Conservation (phyloP, 1,139 yeast genomes). For the Saccharomycopsis hybrid region DNA sequence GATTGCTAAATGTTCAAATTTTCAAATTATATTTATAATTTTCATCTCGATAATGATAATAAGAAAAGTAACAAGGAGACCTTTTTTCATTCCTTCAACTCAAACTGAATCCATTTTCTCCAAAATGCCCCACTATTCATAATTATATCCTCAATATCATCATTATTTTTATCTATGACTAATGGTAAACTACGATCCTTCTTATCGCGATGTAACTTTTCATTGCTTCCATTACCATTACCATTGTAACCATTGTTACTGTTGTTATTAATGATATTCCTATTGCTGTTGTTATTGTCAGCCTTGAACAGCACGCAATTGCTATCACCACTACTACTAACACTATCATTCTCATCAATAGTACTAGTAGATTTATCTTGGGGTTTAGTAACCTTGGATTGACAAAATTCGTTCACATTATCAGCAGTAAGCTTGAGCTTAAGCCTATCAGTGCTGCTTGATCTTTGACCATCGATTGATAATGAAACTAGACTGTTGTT, state of each 20-base stretch:
- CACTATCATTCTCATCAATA: background rate
- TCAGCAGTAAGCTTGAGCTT: no score
- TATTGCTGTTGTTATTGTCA: background rate
- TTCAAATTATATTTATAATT: no score
- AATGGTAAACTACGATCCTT: constrained; percentile 14
- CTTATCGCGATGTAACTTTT: background rate
- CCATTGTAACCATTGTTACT: background rate
- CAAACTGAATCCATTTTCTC: constrained; percentile 13
- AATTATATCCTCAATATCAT: constrained; percentile 19
- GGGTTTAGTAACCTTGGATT: no score
- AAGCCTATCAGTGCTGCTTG: no score
- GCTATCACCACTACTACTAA: no score
- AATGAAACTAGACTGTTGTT: background rate
- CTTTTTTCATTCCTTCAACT: background rate
- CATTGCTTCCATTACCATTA: background rate
- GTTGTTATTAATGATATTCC: background rate
- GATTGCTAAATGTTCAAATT: no score
- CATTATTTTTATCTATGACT: constrained; percentile 18
- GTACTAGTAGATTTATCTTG: no score
- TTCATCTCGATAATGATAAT: no score
- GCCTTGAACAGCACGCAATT: background rate
- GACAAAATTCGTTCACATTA: no score
- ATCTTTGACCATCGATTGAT: no score
- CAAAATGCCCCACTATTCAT: constrained; percentile 16
- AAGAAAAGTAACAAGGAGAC: background rate